These are phyloP conservation scores for Henckelia pumila DNA, from an alignment of 257 asterid species.

Conservation along the genomic window DNA sequence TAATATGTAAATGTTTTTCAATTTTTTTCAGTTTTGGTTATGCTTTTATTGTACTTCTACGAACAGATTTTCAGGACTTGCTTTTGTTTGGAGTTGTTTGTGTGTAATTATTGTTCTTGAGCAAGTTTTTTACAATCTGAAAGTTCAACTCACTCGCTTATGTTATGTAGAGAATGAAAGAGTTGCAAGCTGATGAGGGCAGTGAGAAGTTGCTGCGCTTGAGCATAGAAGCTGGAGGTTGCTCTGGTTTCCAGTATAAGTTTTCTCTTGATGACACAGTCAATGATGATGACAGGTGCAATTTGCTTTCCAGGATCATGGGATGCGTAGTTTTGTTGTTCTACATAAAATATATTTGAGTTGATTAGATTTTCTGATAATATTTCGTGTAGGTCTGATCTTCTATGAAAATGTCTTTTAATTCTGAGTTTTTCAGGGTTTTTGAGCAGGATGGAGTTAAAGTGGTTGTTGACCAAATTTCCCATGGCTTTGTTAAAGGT, in stretches of 20 bases:
- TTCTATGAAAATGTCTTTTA: not conserved
- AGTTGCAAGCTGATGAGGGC: constrained; percentile 70
- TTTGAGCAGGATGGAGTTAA: constrained; percentile 90
- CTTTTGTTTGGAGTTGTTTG: not conserved
- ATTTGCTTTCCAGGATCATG: constrained; percentile 10
- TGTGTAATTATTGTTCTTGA: not conserved
- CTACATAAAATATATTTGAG: not conserved
- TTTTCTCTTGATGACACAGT: constrained; percentile 74
- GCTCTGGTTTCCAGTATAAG: constrained; percentile 94
- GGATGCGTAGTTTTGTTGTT: not conserved
- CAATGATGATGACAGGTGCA: constrained; percentile 77
- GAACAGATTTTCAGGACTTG: not conserved
- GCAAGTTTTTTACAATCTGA: not conserved
- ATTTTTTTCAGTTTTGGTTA: too few relatives aligned
- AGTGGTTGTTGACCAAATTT: constrained; percentile 82
- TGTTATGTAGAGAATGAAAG: constrained; percentile 65
- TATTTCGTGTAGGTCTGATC: constrained; percentile 6
- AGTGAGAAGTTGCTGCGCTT: constrained; percentile 67
- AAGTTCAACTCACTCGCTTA: constrained; percentile 5
- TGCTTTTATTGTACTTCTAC: not conserved
- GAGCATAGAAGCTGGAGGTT: constrained; percentile 97
- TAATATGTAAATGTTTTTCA: too few relatives aligned
- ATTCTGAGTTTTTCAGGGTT: constrained; percentile 44
- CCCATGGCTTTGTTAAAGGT: constrained; percentile 82
- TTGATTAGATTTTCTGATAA: constrained; percentile 1